Conservation (phyloP, 192 early-diverging fungal genomes). For the Entomortierella beljakovae region DNA sequence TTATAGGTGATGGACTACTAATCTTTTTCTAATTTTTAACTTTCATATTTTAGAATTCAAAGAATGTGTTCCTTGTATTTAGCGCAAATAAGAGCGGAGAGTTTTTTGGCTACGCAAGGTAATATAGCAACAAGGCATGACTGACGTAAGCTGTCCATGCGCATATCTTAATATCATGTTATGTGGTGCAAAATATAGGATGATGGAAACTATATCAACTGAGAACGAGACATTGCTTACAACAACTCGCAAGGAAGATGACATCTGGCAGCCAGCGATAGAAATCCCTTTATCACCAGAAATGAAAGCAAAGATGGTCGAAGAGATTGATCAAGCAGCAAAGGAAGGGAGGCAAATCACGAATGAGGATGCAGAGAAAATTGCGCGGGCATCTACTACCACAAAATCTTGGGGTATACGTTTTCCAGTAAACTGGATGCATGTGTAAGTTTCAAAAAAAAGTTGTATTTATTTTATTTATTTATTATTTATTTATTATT, state of each 20-base stretch:
- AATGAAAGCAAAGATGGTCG: slow-evolving; percentile 36
- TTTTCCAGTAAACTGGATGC: slow-evolving; percentile 60
- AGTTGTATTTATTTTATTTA: not conserved
- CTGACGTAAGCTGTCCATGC: not conserved
- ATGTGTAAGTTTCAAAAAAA: slow-evolving; percentile 53
- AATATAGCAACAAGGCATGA: not conserved
- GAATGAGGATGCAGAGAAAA: slow-evolving; percentile 47
- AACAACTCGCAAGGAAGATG: slow-evolving; percentile 34
- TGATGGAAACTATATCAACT: slow-evolving; percentile 42
- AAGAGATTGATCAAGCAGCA: slow-evolving; percentile 37
- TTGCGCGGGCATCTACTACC: slow-evolving; percentile 45
- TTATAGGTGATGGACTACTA: not conserved
- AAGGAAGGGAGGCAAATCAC: slow-evolving; percentile 50
- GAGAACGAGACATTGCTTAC: slow-evolving; percentile 32
- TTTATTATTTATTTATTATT: not conserved
- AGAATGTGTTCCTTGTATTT: slow-evolving; percentile 61
- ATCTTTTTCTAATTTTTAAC: slow-evolving; percentile 5
- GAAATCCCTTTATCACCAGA: slow-evolving; percentile 39
- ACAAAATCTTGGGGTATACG: slow-evolving; percentile 60
- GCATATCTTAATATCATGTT: not conserved
- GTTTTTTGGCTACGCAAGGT: slow-evolving; percentile 63
- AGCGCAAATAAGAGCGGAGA: slow-evolving; percentile 66
- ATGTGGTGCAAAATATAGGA: slow-evolving; percentile 15
- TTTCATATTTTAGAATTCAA: slow-evolving; percentile 35
- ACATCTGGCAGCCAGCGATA: slow-evolving; percentile 36